Evolutionary conservation across 1,284 basidiomycete species (phyloP).

Genomic region (Rhodotorula sp.): DNA sequence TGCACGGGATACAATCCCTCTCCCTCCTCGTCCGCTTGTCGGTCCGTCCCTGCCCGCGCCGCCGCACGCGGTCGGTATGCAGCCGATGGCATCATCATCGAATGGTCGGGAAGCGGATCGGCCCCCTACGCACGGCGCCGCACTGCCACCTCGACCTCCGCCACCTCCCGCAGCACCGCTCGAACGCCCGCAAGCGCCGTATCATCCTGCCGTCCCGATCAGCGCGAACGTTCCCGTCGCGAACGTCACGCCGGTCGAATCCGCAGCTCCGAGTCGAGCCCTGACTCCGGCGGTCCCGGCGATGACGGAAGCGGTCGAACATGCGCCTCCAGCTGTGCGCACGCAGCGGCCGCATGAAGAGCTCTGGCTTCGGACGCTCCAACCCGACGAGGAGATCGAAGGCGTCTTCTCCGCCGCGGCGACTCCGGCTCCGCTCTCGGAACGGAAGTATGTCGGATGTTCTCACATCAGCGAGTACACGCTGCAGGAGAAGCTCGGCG

Average conservation of each 20-base stretch:
- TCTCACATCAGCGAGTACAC: conserved; percentile 76
- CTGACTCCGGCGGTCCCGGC: not conserved
- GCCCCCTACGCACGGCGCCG: not conserved
- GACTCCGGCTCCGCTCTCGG: not conserved
- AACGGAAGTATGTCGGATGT: conserved; percentile 58
- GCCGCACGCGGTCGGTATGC: no score
- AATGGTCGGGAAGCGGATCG: not conserved
- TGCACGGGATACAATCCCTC: no score
- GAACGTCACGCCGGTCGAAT: not conserved
- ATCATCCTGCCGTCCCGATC: not conserved
- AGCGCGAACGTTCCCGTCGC: not conserved
- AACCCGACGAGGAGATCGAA: not conserved
- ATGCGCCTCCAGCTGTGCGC: not conserved
- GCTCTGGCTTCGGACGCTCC: conserved; percentile 3
- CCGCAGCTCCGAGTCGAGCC: not conserved
- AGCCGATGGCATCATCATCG: no score
- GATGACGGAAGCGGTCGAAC: not conserved
- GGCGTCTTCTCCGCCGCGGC: not conserved
- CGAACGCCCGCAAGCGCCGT: not conserved
- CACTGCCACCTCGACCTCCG: not conserved
- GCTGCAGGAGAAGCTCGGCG: conserved; percentile 79
- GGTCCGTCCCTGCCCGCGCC: no score
- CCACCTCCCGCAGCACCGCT: not conserved
- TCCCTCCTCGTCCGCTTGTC: no score
- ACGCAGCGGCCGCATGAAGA: not conserved